These are phyloP conservation scores for Geotrichum fermentans DNA, from an alignment of 1,139 yeast species.

Conservation along the genomic window DNA sequence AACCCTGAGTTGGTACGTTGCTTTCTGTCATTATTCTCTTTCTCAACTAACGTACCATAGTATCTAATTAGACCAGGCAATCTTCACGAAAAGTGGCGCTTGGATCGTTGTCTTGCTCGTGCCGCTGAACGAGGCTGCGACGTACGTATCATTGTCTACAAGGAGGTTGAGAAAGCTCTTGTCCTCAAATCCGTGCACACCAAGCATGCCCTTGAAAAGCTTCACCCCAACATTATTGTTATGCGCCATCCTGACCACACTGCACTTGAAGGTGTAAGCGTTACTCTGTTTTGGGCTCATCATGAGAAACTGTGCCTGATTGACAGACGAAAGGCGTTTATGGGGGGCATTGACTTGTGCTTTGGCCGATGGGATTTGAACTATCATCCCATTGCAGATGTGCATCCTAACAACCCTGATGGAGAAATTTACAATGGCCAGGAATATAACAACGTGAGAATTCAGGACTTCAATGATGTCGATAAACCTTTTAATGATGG, in stretches of 20 bases:
- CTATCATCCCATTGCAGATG: slow-evolving; percentile 41
- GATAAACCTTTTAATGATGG: slow-evolving; percentile 21
- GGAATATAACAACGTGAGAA: slow-evolving; percentile 23
- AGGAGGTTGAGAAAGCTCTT: slow-evolving; percentile 60
- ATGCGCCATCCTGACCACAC: slow-evolving; percentile 60
- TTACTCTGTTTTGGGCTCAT: slow-evolving; percentile 64
- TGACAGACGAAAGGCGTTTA: slow-evolving; percentile 54
- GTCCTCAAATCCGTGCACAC: slow-evolving; percentile 58
- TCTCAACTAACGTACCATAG: slow-evolving; percentile 9
- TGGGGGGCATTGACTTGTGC: slow-evolving; percentile 61
- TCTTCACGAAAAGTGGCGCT: slow-evolving; percentile 60
- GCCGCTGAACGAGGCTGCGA: slow-evolving; percentile 63
- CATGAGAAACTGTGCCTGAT: slow-evolving; percentile 57
- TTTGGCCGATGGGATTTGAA: slow-evolving; percentile 62
- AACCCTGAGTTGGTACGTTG: slow-evolving; percentile 47
- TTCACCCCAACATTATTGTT: slow-evolving; percentile 57
- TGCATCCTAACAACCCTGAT: slow-evolving; percentile 21
- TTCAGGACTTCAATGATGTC: slow-evolving; percentile 21
- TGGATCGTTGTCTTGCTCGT: slow-evolving; percentile 53
- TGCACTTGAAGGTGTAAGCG: slow-evolving; percentile 43
- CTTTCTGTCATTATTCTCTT: neutral
- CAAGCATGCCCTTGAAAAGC: slow-evolving; percentile 53
- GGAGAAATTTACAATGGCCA: slow-evolving; percentile 23
- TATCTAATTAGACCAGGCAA: slow-evolving; percentile 59
- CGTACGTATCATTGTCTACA: slow-evolving; percentile 54